These are phyloP conservation scores for Acanthamoeba healyi DNA, from an alignment of 208 protist genomes.

Conservation along the genomic window DNA sequence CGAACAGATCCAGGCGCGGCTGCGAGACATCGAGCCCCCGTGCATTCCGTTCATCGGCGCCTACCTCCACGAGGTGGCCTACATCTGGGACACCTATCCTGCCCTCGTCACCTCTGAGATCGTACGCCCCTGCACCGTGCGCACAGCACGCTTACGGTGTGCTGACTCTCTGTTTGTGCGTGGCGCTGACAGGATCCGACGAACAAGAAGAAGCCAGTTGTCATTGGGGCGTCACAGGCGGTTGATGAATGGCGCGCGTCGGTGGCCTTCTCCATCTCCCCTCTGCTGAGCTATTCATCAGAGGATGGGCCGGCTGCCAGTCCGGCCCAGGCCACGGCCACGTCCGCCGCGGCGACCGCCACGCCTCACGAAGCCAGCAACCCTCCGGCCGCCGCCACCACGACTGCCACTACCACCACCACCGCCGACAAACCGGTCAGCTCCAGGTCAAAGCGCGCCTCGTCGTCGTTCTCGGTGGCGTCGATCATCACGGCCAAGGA, in stretches of 20 bases:
- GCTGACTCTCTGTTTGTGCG: too few relatives aligned
- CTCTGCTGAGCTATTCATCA: neutral
- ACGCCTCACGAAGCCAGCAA: too few relatives aligned
- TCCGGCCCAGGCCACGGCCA: neutral
- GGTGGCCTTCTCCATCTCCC: conserved; percentile 12
- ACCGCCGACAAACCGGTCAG: neutral
- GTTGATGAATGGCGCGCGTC: conserved; percentile 52
- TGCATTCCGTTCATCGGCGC: conserved; percentile 71
- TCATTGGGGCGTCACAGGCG: neutral
- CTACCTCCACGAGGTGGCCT: conserved; percentile 87
- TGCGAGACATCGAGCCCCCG: conserved; percentile 41
- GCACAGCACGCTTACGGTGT: neutral
- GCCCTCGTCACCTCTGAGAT: conserved; percentile 45
- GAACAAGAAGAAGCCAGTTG: neutral
- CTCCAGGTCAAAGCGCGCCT: too few relatives aligned
- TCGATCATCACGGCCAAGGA: too few relatives aligned
- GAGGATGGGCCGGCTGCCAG: neutral
- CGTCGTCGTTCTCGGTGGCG: too few relatives aligned
- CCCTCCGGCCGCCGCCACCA: too few relatives aligned
- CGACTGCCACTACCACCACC: neutral
- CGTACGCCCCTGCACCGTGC: neutral
- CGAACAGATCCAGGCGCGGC: conserved; percentile 1
- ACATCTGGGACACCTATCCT: conserved; percentile 85
- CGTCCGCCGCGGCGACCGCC: too few relatives aligned
- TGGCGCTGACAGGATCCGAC: neutral